Evolutionary conservation across 2,329 filamentous ascomycete genomes (phyloP), one percentile per base, ranked within the genome.

Genomic region (Beauveria rudraprayagi): DNA sequence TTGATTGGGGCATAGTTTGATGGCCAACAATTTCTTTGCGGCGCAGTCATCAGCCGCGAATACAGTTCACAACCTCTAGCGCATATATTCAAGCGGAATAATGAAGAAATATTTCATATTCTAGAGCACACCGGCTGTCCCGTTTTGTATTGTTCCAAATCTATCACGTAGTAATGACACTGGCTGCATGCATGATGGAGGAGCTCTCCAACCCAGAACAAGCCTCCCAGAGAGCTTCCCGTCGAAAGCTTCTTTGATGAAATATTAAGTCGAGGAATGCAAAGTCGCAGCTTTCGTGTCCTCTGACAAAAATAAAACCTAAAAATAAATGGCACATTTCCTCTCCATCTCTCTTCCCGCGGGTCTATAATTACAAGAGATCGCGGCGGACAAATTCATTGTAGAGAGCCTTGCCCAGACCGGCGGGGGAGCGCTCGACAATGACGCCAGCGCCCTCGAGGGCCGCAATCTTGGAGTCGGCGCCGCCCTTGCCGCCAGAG

Each of bases 381-480:
- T 99, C 94, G 67, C 91, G 86, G 83, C 92, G 91, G 75, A 97
- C 91, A 75, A 99, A 99, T 82, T 97, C 91, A 66, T 90, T 88
- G 74, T 95, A 91, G 71, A 99, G 83, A 63, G 92, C 89, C 85
- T 96, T 97, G 75, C 94, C 94, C 70, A 99, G 85, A 69, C 86
- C 78, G 67, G 94, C 94, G 66, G 94, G 93, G 71, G 91, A 96
- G 77, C 91, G 88, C 87, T 97, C 93, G 67, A 99, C 94, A 70
- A 97, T 85, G 70, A 97, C 94, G 75, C 94, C 94, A 65, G 94
- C 94, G 66, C 84, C 83, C 82, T 97, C 90, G 63, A 99, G 87
- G 64, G 94, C 94, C 71, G 87, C 83, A 78, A 99, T 99, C 89
- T 99, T 99, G 74, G 91, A 95, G 80, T 97, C 92, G 66, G 94